Evolutionary conservation across 345 rosid genomes (phyloP).

Genomic region (Sisymbrium altissimum): DNA sequence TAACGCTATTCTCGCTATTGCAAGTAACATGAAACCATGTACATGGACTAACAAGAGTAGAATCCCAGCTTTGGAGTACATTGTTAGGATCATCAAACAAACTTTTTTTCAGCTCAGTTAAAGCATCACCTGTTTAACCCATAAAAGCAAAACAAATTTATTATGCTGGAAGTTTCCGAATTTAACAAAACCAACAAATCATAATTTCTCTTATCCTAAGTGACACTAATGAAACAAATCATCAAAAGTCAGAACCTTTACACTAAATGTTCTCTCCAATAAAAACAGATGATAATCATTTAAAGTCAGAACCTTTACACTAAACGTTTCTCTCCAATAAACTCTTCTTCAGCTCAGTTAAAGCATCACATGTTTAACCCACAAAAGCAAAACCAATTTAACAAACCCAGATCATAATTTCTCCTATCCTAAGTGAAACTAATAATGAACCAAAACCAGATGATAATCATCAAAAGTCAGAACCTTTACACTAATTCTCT

Average conservation of each 20-base stretch:
- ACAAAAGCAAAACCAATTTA: too few species aligned
- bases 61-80: conserved; percentile 78
- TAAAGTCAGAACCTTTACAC: too few species aligned
- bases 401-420: background rate
- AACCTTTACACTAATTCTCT: background rate
- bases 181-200: background rate
- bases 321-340: too few species aligned
- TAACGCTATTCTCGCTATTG: conserved; percentile 59
- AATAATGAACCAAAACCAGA: too few species aligned
- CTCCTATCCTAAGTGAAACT: too few species aligned
- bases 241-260: too few species aligned
- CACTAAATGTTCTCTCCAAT: too few species aligned
- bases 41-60: conserved; percentile 76
- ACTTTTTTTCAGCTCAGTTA: conserved; percentile 53
- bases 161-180: background rate
- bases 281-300: too few species aligned
- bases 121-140: conserved; percentile 58
- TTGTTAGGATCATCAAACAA: conserved; percentile 57
- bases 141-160: background rate
- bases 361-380: too few species aligned
- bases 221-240: background rate
- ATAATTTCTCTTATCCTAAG: background rate
- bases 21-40: conserved; percentile 89
- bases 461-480: background rate
- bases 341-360: too few species aligned